phyloP scores from a whole-genome alignment of 2,329 filamentous ascomycete species.

The Chaetomiaceae sp. region DNA sequence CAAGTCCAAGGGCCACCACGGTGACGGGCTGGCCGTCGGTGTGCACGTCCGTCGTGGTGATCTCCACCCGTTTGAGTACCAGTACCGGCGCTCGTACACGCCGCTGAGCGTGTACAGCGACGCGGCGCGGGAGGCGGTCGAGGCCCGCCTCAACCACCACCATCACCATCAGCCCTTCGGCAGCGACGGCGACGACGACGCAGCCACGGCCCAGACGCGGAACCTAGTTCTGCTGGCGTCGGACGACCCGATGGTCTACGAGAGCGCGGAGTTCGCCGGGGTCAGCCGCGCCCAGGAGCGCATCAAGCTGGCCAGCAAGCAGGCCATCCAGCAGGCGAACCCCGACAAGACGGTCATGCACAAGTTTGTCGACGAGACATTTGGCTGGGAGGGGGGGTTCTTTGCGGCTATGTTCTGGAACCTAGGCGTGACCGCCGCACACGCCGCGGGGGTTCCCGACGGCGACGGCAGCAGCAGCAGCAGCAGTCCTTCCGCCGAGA shows the following conservation, averaged over 20 bases:
- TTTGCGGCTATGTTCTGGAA: conserved; percentile 77
- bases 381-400: conserved; percentile 87
- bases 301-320: conserved; percentile 67
- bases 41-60: conserved; percentile 79
- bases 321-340: conserved; percentile 31
- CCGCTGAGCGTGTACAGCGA: conserved; percentile 63
- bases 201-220: conserved; percentile 32
- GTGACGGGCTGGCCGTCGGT: conserved; percentile 56
- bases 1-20: conserved; percentile 30
- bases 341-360: conserved; percentile 46
- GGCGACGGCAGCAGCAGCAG: conserved; percentile 20
- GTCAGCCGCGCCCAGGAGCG: conserved; percentile 60
- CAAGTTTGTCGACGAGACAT: conserved; percentile 66
- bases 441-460: conserved; percentile 19
- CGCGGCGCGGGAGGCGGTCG: conserved; percentile 50
- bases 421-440: conserved; percentile 38
- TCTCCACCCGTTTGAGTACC: conserved; percentile 66
- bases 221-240: conserved; percentile 63
- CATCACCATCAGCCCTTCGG: conserved; percentile 32
- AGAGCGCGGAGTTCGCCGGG: conserved; percentile 54
- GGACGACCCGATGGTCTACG: conserved; percentile 72
- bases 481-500: conserved; percentile 39
- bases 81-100: conserved; percentile 72
- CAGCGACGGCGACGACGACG: conserved; percentile 30
- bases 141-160: conserved; percentile 41